Evolutionary conservation across 108 stramenopile species (phyloP).

Genomic region (Cylindrotheca fusiformis): DNA sequence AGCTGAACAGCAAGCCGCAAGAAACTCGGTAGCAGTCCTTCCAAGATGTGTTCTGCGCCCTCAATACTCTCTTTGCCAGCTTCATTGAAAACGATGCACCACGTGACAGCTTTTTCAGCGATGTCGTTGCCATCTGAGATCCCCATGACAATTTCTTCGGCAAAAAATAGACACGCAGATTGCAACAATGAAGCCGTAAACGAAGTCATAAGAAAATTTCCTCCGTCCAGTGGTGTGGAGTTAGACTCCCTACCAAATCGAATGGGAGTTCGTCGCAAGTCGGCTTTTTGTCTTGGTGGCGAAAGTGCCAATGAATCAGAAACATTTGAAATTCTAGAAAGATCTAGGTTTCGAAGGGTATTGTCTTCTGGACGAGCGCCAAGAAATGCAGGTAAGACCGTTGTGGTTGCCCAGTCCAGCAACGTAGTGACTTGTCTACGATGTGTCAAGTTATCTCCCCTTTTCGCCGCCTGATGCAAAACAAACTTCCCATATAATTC

Average conservation of each 20-base stretch:
- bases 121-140: conserved; percentile 18
- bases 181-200: conserved; percentile 16
- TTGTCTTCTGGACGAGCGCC: conserved; percentile 13
- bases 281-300: conserved; percentile 28
- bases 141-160: conserved; percentile 40
- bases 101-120: conserved; percentile 14
- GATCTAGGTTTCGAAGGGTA: conserved; percentile 49
- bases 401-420: conserved; percentile 61
- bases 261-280: conserved; percentile 20
- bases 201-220: not conserved
- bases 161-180: conserved; percentile 36
- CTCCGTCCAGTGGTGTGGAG: not conserved
- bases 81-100: conserved; percentile 25
- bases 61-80: not conserved
- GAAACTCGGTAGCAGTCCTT: conserved; percentile 25
- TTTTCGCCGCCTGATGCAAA: conserved; percentile 60
- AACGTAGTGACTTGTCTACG: conserved; percentile 35
- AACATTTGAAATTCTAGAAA: conserved; percentile 57
- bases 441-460: conserved; percentile 9
- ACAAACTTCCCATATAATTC: conserved; percentile 62
- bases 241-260: not conserved
- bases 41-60: conserved; percentile 1
- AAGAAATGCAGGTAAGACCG: conserved; percentile 51
- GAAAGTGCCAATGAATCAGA: conserved; percentile 17
- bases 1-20: conserved; percentile 34